Base-by-base conservation (phyloP, 495 filamentous ascomycete species). In the Daldinia concentrica region DNA sequence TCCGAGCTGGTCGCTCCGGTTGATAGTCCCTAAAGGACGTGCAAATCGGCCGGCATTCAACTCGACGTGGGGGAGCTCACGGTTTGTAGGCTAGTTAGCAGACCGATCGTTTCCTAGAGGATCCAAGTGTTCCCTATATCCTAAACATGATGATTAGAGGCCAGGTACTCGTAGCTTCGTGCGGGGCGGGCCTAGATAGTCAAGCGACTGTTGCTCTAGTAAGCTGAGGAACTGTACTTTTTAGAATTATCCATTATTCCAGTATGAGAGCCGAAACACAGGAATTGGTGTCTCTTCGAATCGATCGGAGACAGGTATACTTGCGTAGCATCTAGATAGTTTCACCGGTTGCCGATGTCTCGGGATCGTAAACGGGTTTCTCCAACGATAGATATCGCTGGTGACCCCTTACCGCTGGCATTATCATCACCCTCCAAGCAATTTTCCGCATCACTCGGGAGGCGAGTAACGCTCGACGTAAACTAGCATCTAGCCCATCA, bases 21-120 rank as follows among this genome's bases (percentile, higher is more conserved):
- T 59, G 69, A 68, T 45, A 59, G 60, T 73, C 56, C 65, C 60
- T 11, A 63, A 62, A 66, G 43, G 17, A 57, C 17, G 61, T 29
- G 45, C 58, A 12, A 72, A 64, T 64, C 64, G 59, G 43, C 45
- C 64, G 64, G 70, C 58, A 56, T 19, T 72, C 59, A 26, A 57
- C 45, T 68, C 24, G 43, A 58, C 64, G 64, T 54, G 64, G 59
- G 61, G 62, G 58, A 29, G 27, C 50, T 60, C 61, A 51, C 61
- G 64, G 55, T 65, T 73, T 61, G 60, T 68, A 61, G 43, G 50
- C 43, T 54, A 59, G 26, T 63, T 34, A 57, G 52, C 55, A 59
- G 26, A 62, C 58, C n/a, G 64, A 55, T 63, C 32, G n/a, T 52
- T 58, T 62, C 52, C 34, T 58, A 65, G 58, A 66, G 29, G 62